These are phyloP conservation scores for Trichosporon faecale DNA, from an alignment of 1,284 basidiomycete species.

Conservation along the genomic window DNA sequence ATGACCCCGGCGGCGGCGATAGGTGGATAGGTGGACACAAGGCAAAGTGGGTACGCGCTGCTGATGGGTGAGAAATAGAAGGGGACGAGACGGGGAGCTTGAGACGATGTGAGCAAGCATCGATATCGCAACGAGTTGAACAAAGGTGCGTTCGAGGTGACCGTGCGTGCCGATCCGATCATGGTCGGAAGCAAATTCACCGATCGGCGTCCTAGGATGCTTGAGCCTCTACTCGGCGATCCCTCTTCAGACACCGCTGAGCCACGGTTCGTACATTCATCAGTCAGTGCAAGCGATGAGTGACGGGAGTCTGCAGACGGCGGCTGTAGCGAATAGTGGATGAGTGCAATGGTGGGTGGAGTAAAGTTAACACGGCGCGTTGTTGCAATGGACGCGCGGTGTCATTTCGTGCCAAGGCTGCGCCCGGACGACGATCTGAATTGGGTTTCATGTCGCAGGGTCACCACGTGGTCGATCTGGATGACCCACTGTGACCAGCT, in stretches of 20 bases:
- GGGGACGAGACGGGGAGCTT: no score
- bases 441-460: constrained; percentile 5
- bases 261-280: background rate
- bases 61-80: no score
- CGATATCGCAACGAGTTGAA: no score
- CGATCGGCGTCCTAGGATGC: background rate
- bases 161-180: background rate
- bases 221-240: background rate
- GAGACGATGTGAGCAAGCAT: no score
- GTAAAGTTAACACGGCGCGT: background rate
- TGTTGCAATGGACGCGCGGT: background rate
- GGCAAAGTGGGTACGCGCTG: no score
- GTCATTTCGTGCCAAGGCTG: background rate
- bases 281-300: background rate
- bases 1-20: no score
- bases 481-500: background rate
- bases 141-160: no score
- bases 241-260: background rate
- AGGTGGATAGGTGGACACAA: no score
- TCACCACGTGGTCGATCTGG: background rate
- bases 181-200: background rate
- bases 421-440: background rate
- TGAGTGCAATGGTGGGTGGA: background rate
- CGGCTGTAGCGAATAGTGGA: background rate
- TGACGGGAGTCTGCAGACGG: background rate